Evolutionary conservation across 2,329 filamentous ascomycete species (phyloP).

Genomic region (Endoconidiophora polonica): DNA sequence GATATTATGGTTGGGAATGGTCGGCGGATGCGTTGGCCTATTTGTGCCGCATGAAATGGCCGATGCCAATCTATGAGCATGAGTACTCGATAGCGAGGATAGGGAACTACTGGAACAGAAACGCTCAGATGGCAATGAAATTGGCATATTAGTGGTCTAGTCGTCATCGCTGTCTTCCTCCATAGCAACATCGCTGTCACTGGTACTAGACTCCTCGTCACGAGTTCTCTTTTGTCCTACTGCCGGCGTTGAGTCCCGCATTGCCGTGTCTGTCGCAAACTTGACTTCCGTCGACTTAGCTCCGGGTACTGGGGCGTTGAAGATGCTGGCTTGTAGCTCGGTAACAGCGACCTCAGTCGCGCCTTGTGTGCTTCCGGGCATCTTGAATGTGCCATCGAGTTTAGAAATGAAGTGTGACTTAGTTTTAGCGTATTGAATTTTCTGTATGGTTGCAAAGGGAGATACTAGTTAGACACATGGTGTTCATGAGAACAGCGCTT

Average conservation of each 20-base stretch:
- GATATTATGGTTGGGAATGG: constrained; percentile 74
- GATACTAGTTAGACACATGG: neutral
- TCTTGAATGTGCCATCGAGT: constrained; percentile 76
- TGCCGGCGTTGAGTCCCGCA: constrained; percentile 34
- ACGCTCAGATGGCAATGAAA: neutral
- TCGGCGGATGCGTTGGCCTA: constrained; percentile 65
- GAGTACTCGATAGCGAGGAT: neutral
- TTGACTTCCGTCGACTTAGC: constrained; percentile 26
- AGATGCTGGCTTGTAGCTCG: constrained; percentile 64
- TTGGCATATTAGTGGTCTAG: constrained; percentile 18
- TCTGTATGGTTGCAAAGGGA: constrained; percentile 32
- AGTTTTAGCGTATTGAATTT: constrained; percentile 77
- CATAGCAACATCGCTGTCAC: constrained; percentile 52
- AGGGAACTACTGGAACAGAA: neutral
- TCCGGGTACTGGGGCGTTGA: constrained; percentile 47
- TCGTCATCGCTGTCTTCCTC: constrained; percentile 62
- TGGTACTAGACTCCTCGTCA: constrained; percentile 53
- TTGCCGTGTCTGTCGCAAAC: constrained; percentile 24
- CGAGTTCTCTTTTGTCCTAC: constrained; percentile 53
- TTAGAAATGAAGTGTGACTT: constrained; percentile 81
- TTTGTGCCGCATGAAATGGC: constrained; percentile 58
- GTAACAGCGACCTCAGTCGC: constrained; percentile 46
- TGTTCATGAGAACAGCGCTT: neutral
- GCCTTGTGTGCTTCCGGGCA: constrained; percentile 37
- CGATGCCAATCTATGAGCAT: constrained; percentile 4